Percentiles rank a stretch among this genome's conserved stretches.
Evolutionary conservation across 2,329 filamentous ascomycete species (phyloP).

Genomic region (Bertia moriformis): DNA sequence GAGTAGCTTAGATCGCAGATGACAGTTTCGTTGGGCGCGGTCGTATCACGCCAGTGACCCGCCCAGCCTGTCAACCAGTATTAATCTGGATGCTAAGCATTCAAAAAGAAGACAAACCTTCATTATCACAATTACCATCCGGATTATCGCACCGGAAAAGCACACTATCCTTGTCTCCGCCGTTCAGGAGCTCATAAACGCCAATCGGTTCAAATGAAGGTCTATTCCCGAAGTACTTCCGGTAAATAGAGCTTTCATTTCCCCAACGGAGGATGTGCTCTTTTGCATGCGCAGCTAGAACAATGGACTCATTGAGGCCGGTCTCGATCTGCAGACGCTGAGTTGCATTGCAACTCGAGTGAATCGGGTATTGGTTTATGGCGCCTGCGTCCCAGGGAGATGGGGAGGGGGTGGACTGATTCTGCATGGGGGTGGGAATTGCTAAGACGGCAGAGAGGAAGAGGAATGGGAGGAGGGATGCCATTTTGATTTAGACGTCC

Average conservation of each 20-base stretch:
- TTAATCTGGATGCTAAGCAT: constrained; percentile 1
- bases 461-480: too few relatives aligned
- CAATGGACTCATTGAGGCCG: constrained; percentile 42
- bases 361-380: constrained; percentile 31
- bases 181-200: constrained; percentile 44
- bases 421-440: not conserved
- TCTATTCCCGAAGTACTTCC: constrained; percentile 52
- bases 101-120: constrained; percentile 12
- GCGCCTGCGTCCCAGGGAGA: not conserved
- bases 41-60: constrained; percentile 53
- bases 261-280: constrained; percentile 45
- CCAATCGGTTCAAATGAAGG: constrained; percentile 43
- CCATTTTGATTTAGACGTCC: too few relatives aligned
- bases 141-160: constrained; percentile 57
- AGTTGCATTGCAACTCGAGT: constrained; percentile 51
- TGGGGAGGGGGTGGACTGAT: not conserved
- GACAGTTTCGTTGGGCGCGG: constrained; percentile 52
- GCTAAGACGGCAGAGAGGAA: not conserved
- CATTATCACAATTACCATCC: constrained; percentile 45
- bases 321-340: constrained; percentile 36
- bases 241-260: constrained; percentile 39
- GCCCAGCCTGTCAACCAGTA: constrained; percentile 38
- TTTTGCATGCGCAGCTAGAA: constrained; percentile 43
- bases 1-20: constrained; percentile 51
- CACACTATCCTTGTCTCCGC: constrained; percentile 37